These are phyloP conservation scores for Anthostomella pinea DNA, from an alignment of 2,329 filamentous ascomycete species.

Conservation along the genomic window DNA sequence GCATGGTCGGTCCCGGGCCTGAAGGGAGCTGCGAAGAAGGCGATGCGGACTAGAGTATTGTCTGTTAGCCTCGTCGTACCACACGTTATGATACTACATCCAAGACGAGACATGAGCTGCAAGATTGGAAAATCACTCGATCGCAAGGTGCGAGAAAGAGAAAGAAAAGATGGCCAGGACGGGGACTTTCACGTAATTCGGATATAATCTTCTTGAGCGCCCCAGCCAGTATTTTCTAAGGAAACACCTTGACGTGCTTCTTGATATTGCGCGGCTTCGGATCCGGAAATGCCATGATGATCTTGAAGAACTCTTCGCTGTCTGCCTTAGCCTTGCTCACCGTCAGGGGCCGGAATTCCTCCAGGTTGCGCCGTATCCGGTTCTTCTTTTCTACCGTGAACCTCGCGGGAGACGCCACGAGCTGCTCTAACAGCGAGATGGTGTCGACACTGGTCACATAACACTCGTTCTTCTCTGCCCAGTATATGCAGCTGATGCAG, in stretches of 20 bases:
- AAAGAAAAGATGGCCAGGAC: not conserved
- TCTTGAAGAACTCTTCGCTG: conserved; percentile 99
- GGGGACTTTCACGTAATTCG: conserved; percentile 68
- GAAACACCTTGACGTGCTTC: conserved; percentile 97
- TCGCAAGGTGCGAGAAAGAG: not conserved
- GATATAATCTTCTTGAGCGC: too few species aligned
- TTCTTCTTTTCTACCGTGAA: conserved; percentile 99
- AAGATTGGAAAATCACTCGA: too few species aligned
- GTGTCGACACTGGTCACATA: conserved; percentile 96
- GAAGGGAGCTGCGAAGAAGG: too few species aligned
- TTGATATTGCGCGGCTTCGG: conserved; percentile 98
- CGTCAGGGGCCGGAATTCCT: conserved; percentile 87
- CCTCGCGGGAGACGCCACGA: too few species aligned
- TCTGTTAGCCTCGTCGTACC: too few species aligned
- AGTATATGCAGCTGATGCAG: conserved; percentile 95
- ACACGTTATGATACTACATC: too few species aligned
- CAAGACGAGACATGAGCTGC: too few species aligned
- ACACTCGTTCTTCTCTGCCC: conserved; percentile 85
- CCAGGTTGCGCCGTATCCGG: conserved; percentile 87
- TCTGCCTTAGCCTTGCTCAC: conserved; percentile 90
- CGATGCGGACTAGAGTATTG: conserved; percentile 27
- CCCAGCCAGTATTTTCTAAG: conserved; percentile 82
- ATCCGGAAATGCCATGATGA: conserved; percentile 94
- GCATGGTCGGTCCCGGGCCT: too few species aligned
- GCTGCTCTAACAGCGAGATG: conserved; percentile 82